A percentile compares a stretch with the other conserved stretches of the same genome.
Evolutionary conservation across 208 protist genomes (phyloP).

Genomic region (Crithidia mellificae): DNA sequence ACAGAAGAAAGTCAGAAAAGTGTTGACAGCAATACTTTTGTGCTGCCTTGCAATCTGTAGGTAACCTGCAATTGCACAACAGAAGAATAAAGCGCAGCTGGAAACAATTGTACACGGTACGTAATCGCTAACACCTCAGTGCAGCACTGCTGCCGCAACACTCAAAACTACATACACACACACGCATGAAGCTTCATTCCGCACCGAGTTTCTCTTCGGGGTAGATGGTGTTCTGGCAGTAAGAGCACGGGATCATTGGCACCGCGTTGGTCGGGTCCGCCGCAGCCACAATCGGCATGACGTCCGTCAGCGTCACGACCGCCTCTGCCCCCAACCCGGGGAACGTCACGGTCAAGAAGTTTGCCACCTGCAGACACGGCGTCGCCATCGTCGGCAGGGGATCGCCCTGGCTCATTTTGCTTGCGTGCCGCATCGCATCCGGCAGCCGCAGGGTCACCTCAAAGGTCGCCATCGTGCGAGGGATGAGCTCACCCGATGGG

Average conservation of each 20-base stretch:
- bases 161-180: not conserved
- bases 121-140: too few relatives aligned
- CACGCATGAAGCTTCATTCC: not conserved
- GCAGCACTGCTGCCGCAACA: too few relatives aligned
- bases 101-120: too few relatives aligned
- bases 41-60: too few relatives aligned
- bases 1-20: too few relatives aligned
- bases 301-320: conserved; percentile 25
- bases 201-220: conserved; percentile 32
- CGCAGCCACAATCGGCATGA: conserved; percentile 22
- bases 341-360: conserved; percentile 27
- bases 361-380: conserved; percentile 26
- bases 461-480: not conserved
- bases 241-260: conserved; percentile 25
- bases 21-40: too few relatives aligned
- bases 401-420: not conserved
- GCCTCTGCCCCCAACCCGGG: conserved; percentile 20
- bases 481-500: conserved; percentile 14
- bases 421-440: conserved; percentile 4
- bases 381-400: conserved; percentile 34
- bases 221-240: conserved; percentile 19
- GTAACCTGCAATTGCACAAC: too few relatives aligned
- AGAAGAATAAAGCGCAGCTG: too few relatives aligned
- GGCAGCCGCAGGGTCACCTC: conserved; percentile 22
- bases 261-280: conserved; percentile 19